Percentiles rank a stretch among this genome's conserved stretches.
Conservation (phyloP, 352 stramenopile genomes). For the Phytophthora colocasiae region DNA sequence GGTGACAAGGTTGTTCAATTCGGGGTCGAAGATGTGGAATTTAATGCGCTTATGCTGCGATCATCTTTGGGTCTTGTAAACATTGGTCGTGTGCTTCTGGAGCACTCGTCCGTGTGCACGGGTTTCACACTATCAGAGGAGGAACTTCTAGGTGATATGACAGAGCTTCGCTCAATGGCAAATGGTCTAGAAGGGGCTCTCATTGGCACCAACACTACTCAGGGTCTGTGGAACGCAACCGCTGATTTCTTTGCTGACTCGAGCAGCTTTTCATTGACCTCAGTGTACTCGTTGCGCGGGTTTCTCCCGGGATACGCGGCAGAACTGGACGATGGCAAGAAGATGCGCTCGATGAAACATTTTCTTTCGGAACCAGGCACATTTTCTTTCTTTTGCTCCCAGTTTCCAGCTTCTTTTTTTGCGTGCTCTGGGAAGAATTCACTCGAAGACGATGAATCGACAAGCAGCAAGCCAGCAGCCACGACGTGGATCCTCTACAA, state of each 20-base stretch:
- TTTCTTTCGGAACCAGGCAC: slow-evolving; percentile 66
- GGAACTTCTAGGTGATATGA: slow-evolving; percentile 56
- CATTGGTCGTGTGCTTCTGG: slow-evolving; percentile 68
- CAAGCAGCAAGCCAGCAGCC: slow-evolving; percentile 2
- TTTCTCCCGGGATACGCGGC: slow-evolving; percentile 67
- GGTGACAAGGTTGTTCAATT: slow-evolving; percentile 36
- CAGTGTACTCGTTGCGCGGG: slow-evolving; percentile 58
- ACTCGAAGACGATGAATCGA: slow-evolving; percentile 6
- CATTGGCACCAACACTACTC: slow-evolving; percentile 43
- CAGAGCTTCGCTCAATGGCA: slow-evolving; percentile 35
- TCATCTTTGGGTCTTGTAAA: slow-evolving; percentile 67
- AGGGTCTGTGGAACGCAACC: slow-evolving; percentile 76
- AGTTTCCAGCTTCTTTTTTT: slow-evolving; percentile 70
- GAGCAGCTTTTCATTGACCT: slow-evolving; percentile 27
- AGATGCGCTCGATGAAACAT: slow-evolving; percentile 72
- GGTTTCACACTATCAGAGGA: slow-evolving; percentile 50
- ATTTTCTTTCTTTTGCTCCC: slow-evolving; percentile 81
- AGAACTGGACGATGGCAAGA: slow-evolving; percentile 53
- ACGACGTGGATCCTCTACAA: slow-evolving; percentile 73
- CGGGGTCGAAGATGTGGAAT: slow-evolving; percentile 79
- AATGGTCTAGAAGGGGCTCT: slow-evolving; percentile 46
- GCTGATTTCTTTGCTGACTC: slow-evolving; percentile 63
- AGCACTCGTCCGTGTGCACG: slow-evolving; percentile 67
- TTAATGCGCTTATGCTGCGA: slow-evolving; percentile 79
- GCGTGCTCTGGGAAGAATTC: slow-evolving; percentile 42